Evolutionary conservation across 116 monocot species (phyloP).

Genomic region (Trichopus zeylanicus): DNA sequence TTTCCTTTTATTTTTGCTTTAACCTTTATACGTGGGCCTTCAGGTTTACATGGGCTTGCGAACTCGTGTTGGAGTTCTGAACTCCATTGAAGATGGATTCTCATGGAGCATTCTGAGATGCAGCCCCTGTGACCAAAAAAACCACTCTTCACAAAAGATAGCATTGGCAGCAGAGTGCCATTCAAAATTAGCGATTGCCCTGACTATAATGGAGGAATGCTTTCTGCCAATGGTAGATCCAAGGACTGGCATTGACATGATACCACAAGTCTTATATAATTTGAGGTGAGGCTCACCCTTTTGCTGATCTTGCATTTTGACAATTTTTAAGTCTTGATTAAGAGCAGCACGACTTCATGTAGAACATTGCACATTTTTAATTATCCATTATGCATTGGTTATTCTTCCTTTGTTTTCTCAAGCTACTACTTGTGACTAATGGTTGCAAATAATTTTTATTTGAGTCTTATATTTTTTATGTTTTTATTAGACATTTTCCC

Average conservation of each 20-base stretch:
- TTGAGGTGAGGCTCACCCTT: conserved; percentile 52
- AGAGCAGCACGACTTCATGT: not conserved
- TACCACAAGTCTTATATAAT: conserved; percentile 75
- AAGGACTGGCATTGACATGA: conserved; percentile 63
- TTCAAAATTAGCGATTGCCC: conserved; percentile 70
- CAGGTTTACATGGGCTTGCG: conserved; percentile 60
- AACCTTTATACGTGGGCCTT: not conserved
- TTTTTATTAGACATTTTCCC: too few relatives aligned
- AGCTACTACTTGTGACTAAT: too few relatives aligned
- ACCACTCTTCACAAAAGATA: conserved; percentile 38
- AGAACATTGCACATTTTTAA: too few relatives aligned
- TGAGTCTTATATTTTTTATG: not conserved
- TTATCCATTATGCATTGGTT: not conserved
- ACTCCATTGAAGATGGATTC: conserved; percentile 42
- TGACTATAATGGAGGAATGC: conserved; percentile 77
- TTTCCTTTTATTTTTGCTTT: not conserved
- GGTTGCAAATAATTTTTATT: not conserved
- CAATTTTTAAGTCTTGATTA: not conserved
- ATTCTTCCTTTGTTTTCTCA: too few relatives aligned
- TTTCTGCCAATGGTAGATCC: conserved; percentile 72
- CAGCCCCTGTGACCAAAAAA: conserved; percentile 44
- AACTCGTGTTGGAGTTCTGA: conserved; percentile 52
- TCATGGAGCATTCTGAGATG: conserved; percentile 59
- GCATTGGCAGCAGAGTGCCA: conserved; percentile 68
- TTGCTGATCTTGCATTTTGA: not conserved